Base-by-base conservation (phyloP, 148 eudicot species). In the Fagopyrum homotropicum region DNA sequence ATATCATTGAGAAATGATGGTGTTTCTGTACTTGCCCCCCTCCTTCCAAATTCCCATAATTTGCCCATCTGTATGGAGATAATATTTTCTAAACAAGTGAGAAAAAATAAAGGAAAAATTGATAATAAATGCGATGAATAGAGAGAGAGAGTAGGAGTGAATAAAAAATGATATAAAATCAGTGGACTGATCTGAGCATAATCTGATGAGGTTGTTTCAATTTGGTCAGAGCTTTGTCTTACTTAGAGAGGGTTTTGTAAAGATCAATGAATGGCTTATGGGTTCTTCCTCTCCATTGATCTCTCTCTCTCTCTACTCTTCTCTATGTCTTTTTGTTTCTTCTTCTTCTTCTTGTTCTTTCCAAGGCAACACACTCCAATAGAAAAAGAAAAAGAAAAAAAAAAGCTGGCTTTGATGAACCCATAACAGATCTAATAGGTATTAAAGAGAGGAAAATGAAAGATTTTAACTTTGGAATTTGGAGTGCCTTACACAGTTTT, bases 1-100 rank as follows among this genome's bases (percentile, higher is more conserved):
- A 81, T 82, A 93, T 93, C 89, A 93, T 93, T 91, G 98, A 82
- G 90, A 84, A 88, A 91, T 93, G 93, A 93, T 89, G 81, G 85
- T 83, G 86, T 90, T 90, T 79, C 83, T 88, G 96, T 89, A 88
- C 90, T 89, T 87, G 69, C 82, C 77, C 60, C 76, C 56, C 45
- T 56, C 26, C 52, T 68, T 72, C 52, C 74, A 63, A 63, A 63
- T 63, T 63, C 69, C 69, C 69, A 59, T 60, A 57, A 9, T 46
- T 57, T 57, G 50, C 76, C 49, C 43, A 74, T 54, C 66, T 74
- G 47, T 52, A 30, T 43, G 66, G 50, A 66, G 71, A 66, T 66
- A 66, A 66, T 66, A 66, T 66, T 66, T 66, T 66, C 71, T 66
- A 66, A 35, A 66, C 8, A 66, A 66, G 5, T 10, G 16, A 11